Evolutionary conservation across 371 early-diverging fungal species (phyloP).

Genomic region (Coemansia sp.): DNA sequence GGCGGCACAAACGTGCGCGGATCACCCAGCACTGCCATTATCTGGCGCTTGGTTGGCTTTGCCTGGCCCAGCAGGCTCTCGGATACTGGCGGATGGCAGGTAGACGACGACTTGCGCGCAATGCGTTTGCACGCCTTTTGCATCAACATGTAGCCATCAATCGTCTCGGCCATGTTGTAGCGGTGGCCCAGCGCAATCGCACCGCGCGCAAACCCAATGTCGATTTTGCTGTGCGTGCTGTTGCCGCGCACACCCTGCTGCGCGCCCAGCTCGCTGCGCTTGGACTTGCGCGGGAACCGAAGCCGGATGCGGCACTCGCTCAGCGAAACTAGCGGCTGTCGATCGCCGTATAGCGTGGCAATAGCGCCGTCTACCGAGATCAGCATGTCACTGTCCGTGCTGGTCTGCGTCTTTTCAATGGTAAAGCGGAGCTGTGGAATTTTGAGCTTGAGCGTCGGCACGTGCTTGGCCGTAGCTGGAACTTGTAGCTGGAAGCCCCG

Average conservation of each 20-base stretch:
- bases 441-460: slow-evolving; percentile 38
- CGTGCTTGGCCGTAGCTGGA: not conserved
- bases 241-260: slow-evolving; percentile 45
- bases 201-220: slow-evolving; percentile 41
- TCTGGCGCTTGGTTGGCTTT: slow-evolving; percentile 22
- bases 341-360: slow-evolving; percentile 39
- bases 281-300: slow-evolving; percentile 29
- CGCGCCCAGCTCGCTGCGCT: slow-evolving; percentile 29
- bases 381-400: slow-evolving; percentile 24
- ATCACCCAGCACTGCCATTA: slow-evolving; percentile 34
- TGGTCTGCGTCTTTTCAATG: slow-evolving; percentile 14
- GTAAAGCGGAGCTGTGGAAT: slow-evolving; percentile 26
- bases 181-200: slow-evolving; percentile 42
- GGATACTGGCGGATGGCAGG: slow-evolving; percentile 36
- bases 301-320: slow-evolving; percentile 22
- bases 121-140: slow-evolving; percentile 50
- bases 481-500: slow-evolving; percentile 6
- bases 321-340: slow-evolving; percentile 37
- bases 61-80: slow-evolving; percentile 11
- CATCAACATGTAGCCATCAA: slow-evolving; percentile 44
- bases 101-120: slow-evolving; percentile 35
- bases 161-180: slow-evolving; percentile 50
- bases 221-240: slow-evolving; percentile 35
- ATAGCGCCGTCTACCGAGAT: slow-evolving; percentile 29
- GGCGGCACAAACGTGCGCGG: slow-evolving; percentile 42